A percentile compares a stretch with the other conserved stretches of the same genome.
Conservation (phyloP, 768 basidiomycete genomes). For the Rhodotorula diobovata region DNA sequence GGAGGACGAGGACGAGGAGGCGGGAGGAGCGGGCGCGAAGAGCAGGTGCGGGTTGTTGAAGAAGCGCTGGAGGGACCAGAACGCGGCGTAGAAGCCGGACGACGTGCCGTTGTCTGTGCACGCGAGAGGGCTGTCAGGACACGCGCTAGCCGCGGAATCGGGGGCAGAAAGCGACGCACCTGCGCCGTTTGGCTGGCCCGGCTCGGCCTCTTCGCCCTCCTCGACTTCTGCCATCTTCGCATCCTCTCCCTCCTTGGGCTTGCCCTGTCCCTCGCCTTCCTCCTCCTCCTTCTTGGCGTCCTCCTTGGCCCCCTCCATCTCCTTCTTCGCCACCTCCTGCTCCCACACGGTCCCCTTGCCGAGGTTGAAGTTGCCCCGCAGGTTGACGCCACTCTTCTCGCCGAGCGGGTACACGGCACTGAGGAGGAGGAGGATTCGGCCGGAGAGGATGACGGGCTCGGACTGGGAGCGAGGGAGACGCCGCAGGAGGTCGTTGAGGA, state of each 20-base stretch:
- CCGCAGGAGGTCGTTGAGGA: conserved; percentile 78
- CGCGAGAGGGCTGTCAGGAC: not conserved
- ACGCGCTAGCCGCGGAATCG: not conserved
- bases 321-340: conserved; percentile 51
- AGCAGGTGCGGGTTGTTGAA: conserved; percentile 71
- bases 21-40: conserved; percentile 53
- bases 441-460: conserved; percentile 79
- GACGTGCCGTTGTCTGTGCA: not conserved
- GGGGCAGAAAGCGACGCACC: not conserved
- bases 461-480: conserved; percentile 69
- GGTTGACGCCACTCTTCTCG: conserved; percentile 84
- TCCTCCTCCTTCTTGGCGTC: conserved; percentile 14
- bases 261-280: conserved; percentile 35
- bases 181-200: not conserved
- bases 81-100: conserved; percentile 74
- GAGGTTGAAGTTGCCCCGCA: conserved; percentile 72
- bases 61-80: conserved; percentile 81
- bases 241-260: conserved; percentile 11
- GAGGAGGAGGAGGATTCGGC: conserved; percentile 79
- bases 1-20: conserved; percentile 6
- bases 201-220: conserved; percentile 19
- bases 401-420: conserved; percentile 80
- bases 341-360: conserved; percentile 47
- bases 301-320: conserved; percentile 25
- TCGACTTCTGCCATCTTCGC: conserved; percentile 35